Base-by-base conservation (phyloP, 495 filamentous ascomycete species). In the Jackrogersella multiformis region DNA sequence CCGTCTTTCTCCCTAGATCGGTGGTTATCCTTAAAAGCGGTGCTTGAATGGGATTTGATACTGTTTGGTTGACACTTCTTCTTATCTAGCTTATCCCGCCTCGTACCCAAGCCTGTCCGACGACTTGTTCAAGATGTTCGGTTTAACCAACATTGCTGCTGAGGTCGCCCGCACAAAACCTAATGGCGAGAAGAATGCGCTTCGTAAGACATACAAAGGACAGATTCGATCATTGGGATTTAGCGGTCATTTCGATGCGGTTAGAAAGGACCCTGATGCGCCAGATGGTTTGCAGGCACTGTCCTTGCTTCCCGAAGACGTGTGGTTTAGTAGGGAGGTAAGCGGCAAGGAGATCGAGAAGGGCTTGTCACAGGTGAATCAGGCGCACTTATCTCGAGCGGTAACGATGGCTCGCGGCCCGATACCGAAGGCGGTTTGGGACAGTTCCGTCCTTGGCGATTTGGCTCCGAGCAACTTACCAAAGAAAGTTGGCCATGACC, bases 181-280 rank as follows among this genome's bases (percentile, higher is more conserved):
- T 12, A 83, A 85, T 69, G 82, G 82, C 44, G 78, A 84, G 66
- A 87, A 87, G 77, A 84, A 82, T 68, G 79, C 80, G 58, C 76
- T 87, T 34, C 78, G 84, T 6, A 87, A 87, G 72, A 85, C 84
- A 5, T 87, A 87, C 73, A 87, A 87, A 75, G 82, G 82, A 10
- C 78, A 85, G 38, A 83, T 87, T 64, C 85, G 84, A 75, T 80
- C 78, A 54, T 73, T 85, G n/a, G 81, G 80, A 56, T 72, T 87
- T 1, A 78, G 77, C 61, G 84, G 84, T 26, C 77, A 81, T 28
- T 87, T 84, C 63, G 84, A 87, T 58, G 78, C 78, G 1, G 76
- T 78, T 24, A 84, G 82, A 73, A 75, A 80, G 38, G 81, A 85
- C 9, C 59, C 64, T 12, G 70, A 78, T 6, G 73, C 66, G 0